Base-by-base conservation (phyloP, 2,329 filamentous ascomycete genomes). In the Aspergillus fumigatiaffinis region DNA sequence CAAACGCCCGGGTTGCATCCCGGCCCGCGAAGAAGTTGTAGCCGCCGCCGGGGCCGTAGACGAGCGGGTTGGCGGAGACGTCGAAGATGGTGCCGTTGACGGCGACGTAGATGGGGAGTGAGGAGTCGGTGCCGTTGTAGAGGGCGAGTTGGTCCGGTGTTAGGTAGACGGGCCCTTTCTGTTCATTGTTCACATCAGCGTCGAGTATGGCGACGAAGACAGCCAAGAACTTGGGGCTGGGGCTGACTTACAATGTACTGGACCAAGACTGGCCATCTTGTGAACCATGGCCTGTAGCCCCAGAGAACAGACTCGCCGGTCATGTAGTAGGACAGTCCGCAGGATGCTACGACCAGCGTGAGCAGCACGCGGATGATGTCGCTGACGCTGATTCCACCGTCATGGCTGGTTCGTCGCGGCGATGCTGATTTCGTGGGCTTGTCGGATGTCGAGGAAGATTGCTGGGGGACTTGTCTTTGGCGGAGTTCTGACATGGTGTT, bases 21-120 rank as follows among this genome's bases (percentile, higher is more conserved):
- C 83, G 82, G 59, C 93, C 94, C 0, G 92, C 85, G 74, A 99
- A 96, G 77, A 89, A 87, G 68, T 87, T 82, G 80, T 99, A 99
- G 41, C 86, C 86, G 4, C 92, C 94, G 28, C 91, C 92, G 0
- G 92, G 88, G 0, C 90, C 90, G 78, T 94, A 94, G 58, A 77
- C 73, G 21, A 80, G 57, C 67, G 80, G 78, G 41, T 79, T 80
- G 7, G 79, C 78, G 48, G 79, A 81, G 47, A 88, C 85, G 67
- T 88, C 85, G 78, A 86, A 88, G 73, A 88, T 84, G 21, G 80
- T 84, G 63, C 83, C 82, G 71, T 88, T 87, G 68, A 99, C 86
- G 61, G 92, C 91, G 55, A 99, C 84, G 79, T 96, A 96, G 72
- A 97, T 85, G 6, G 94, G 94, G 58, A 88, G 86, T 7, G 76